phyloP scores from a whole-genome alignment of 164 flowering plant species.

The Pachysandra terminalis region DNA sequence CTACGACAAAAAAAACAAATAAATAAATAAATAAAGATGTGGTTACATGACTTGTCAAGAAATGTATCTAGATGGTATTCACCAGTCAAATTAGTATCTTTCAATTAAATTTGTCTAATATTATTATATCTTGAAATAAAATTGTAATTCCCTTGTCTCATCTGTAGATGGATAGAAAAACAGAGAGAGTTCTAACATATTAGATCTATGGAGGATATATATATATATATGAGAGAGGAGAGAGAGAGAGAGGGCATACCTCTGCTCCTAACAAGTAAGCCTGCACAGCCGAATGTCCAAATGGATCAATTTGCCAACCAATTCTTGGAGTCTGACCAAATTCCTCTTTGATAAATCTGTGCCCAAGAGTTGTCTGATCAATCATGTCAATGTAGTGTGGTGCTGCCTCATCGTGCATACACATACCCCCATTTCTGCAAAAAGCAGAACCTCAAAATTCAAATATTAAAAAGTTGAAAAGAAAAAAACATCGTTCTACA shows the following conservation, averaged over 20 bases:
- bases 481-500: too few species aligned
- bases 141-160: too few species aligned
- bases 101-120: too few species aligned
- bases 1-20: constrained; percentile 30
- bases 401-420: constrained; percentile 95
- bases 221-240: background rate
- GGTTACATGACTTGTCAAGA: background rate
- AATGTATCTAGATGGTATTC: background rate
- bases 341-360: constrained; percentile 49
- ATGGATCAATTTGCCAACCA: constrained; percentile 97
- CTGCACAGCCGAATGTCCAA: constrained; percentile 95
- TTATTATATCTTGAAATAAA: too few species aligned
- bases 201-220: background rate
- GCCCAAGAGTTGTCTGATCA: constrained; percentile 93
- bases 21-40: background rate
- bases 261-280: constrained; percentile 83
- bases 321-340: constrained; percentile 72
- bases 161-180: too few species aligned
- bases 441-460: background rate
- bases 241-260: constrained; percentile 33
- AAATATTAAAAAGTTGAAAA: background rate
- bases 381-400: constrained; percentile 88
- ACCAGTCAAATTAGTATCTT: background rate
- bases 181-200: too few species aligned
- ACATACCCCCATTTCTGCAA: constrained; percentile 93